A percentile compares a stretch with the other conserved stretches of the same genome.
Conservation (phyloP, 192 early-diverging fungal species). For the Gigaspora rosea region DNA sequence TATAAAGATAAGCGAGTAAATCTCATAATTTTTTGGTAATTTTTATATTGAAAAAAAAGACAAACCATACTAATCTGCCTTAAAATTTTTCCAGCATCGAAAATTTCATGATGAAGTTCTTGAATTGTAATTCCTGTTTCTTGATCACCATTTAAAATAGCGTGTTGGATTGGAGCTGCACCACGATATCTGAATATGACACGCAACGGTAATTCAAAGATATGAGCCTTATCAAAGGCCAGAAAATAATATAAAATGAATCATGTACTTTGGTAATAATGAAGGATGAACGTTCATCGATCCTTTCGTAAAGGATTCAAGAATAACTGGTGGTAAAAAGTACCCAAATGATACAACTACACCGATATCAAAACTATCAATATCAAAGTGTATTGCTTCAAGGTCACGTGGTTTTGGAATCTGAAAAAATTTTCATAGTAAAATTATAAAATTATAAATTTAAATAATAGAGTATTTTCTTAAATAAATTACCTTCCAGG, state of each 20-base stretch:
- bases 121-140: slow-evolving; percentile 85
- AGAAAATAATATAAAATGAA: background rate
- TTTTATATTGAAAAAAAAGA: background rate
- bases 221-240: background rate
- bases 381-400: background rate
- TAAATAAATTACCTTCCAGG: slow-evolving; percentile 49
- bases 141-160: slow-evolving; percentile 76
- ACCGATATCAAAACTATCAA: slow-evolving; percentile 69
- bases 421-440: background rate
- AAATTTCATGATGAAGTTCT: slow-evolving; percentile 72
- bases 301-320: slow-evolving; percentile 63
- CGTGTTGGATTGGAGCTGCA: slow-evolving; percentile 84
- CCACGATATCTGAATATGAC: slow-evolving; percentile 66
- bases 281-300: slow-evolving; percentile 95
- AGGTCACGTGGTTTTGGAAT: slow-evolving; percentile 12
- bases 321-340: slow-evolving; percentile 77
- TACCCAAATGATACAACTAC: slow-evolving; percentile 95
- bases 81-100: slow-evolving; percentile 86
- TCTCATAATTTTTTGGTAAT: background rate
- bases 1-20: slow-evolving; percentile 31
- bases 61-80: slow-evolving; percentile 64
- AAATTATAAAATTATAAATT: background rate
- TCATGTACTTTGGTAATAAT: slow-evolving; percentile 73
- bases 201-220: background rate
- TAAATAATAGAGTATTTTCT: background rate